Evolutionary conservation across 129 eudicot species (phyloP), one percentile per base, ranked within the genome.

Genomic region (Chrysanthemum lavandulifolium): DNA sequence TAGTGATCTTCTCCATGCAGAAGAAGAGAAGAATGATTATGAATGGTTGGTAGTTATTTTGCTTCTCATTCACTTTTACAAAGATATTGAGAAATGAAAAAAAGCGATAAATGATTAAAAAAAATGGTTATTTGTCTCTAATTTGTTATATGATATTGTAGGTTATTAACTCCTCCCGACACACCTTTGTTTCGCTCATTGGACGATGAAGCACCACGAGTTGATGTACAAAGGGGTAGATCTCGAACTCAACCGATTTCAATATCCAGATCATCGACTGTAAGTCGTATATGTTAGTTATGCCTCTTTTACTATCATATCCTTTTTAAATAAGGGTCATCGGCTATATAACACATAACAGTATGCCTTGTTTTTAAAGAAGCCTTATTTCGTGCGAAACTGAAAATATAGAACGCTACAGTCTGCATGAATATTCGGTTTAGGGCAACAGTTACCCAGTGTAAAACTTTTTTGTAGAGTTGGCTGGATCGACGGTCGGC

Each of bases 151-250:
- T 57, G 40, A 53, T 27, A 61, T 76, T 78, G 69, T 67, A 94
- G 98, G 98, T 86, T 94, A 81, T 65, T 90, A 73, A 94, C 98
- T 65, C 98, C 98, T 82, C 98, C 98, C 0, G 98, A 94, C 49
- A 94, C 98, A 51, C 98, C 98, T 75, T 84, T 94, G 18, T 94
- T 93, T 79, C 73, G 87, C 61, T 94, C 97, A 19, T 63, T 94
- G 83, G 98, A 94, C 36, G 98, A 90, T 70, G 98, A 94, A 75
- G 64, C 83, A 16, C 82, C 88, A 12, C 79, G 87, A 59, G 81
- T 65, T 70, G 81, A 70, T 82, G 78, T 78, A 48, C 85, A 75
- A 73, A 88, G 88, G 81, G 97, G 97, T 61, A 86, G 98, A 85
- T 81, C 96, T 29, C 86, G 90, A 73, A 87, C 90, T 71, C 96